These are phyloP conservation scores for Phytophthora tentaculata DNA, from an alignment of 352 stramenopile genomes.

Conservation along the genomic window DNA sequence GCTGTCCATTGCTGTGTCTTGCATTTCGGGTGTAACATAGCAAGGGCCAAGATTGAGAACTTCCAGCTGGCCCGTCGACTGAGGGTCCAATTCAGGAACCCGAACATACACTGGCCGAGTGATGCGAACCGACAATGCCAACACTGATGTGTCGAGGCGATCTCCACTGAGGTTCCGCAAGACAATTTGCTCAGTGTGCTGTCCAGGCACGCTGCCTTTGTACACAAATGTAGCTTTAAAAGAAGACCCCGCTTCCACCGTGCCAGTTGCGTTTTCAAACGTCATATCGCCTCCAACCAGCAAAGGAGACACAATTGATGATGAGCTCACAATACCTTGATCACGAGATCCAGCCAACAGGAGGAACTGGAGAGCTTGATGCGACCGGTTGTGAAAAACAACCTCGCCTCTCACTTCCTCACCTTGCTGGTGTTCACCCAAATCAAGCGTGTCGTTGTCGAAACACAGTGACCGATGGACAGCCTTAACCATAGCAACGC, in stretches of 20 bases:
- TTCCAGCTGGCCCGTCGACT: conserved; percentile 75
- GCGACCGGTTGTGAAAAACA: conserved; percentile 73
- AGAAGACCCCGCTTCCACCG: conserved; percentile 57
- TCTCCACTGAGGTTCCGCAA: conserved; percentile 85
- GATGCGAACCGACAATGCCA: conserved; percentile 72
- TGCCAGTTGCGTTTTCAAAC: conserved; percentile 80
- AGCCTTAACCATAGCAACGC: conserved; percentile 73
- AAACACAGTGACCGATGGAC: conserved; percentile 70
- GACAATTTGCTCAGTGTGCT: conserved; percentile 82
- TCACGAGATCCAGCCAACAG: conserved; percentile 65
- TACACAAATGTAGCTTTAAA: conserved; percentile 73
- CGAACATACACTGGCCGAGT: conserved; percentile 85
- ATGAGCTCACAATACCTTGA: conserved; percentile 24
- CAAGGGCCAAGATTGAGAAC: conserved; percentile 80
- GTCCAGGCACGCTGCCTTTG: conserved; percentile 62
- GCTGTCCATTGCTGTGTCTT: conserved; percentile 79
- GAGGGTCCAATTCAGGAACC: conserved; percentile 81
- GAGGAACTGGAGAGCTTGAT: conserved; percentile 75
- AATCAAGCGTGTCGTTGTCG: conserved; percentile 72
- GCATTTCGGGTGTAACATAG: conserved; percentile 88
- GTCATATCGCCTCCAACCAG: conserved; percentile 63
- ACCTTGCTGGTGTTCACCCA: conserved; percentile 82
- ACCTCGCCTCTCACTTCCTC: conserved; percentile 62
- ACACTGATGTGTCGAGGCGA: conserved; percentile 71
- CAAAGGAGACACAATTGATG: conserved; percentile 25